Evolutionary conservation across 176 grass and related monocot species (phyloP), one percentile per base, ranked within the genome.

Genomic region (Leersia perrieri): DNA sequence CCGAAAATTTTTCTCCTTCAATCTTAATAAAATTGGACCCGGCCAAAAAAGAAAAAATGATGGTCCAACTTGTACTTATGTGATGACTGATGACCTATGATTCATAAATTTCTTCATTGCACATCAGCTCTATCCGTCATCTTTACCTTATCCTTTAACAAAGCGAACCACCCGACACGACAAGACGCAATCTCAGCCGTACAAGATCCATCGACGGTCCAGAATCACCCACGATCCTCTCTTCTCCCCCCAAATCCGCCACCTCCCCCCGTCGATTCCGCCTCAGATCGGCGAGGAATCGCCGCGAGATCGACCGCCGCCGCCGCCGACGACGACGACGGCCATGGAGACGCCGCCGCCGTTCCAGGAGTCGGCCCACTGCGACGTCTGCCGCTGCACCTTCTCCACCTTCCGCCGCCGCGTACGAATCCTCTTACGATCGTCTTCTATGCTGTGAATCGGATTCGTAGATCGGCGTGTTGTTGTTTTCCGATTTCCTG

Each of bases 361-460:
- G 32, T 99, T 99, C 89, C 97, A 99, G 89, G 97, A 99, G 68
- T 88, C 97, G 2, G 68, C 89, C 30, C 73, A 90, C 78, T 99
- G 97, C 84, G 93, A 91, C 80, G 85, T 99, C 72, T 99, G 97
- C 97, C 30, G 61, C 87, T 94, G 97, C 60, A 92, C 90, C 87
- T 99, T 99, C 87, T 87, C 57, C 85, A 87, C 97, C 82, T 99
- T 99, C 82, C 97, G 97, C 77, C 97, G 97, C 47, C 87, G 97
- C 76, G 97, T 99, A 87, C 60, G 80, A 5, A 31, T 38, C 69
- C 64, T 5, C 74, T 9, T 33, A 58, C 68, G 76, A 47, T 80
- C 40, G 5, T 26, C 66, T 23, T 26, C 66, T 23, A 14, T 42
- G 26, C 55, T 34, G 40, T 51, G 22, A 35, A 45, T 73, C n/a